Percentiles rank a stretch among this genome's conserved stretches.
Conservation (phyloP, 805 yeast species). For the Lachancea kluyveri region DNA sequence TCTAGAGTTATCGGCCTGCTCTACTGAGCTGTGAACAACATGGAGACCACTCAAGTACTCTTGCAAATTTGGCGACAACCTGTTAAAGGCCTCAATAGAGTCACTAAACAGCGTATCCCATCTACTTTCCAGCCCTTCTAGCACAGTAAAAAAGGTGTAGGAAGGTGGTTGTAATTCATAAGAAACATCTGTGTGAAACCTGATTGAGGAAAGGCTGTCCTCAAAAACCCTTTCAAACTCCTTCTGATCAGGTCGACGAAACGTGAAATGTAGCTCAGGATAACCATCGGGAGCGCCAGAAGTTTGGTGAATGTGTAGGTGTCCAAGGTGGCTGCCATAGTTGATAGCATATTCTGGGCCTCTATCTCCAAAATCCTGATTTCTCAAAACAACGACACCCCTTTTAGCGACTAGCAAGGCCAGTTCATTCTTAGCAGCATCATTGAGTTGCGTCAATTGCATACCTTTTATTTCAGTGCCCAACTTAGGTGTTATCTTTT, state of each 20-base stretch:
- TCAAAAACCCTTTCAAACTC: constrained; percentile 28
- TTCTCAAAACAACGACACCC: constrained; percentile 61
- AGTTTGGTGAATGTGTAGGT: constrained; percentile 67
- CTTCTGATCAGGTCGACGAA: constrained; percentile 38
- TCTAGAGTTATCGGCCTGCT: constrained; percentile 57
- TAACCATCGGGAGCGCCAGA: constrained; percentile 58
- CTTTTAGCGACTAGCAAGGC: constrained; percentile 63
- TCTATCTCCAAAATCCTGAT: constrained; percentile 56
- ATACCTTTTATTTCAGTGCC: constrained; percentile 60
- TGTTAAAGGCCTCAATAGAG: constrained; percentile 59
- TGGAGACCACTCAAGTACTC: constrained; percentile 53
- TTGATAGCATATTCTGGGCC: constrained; percentile 44
- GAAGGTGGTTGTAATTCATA: constrained; percentile 73
- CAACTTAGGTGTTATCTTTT: constrained; percentile 58
- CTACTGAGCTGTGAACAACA: constrained; percentile 64
- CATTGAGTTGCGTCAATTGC: constrained; percentile 49
- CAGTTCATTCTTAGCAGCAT: constrained; percentile 58
- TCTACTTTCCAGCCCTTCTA: constrained; percentile 57
- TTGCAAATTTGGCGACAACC: constrained; percentile 62
- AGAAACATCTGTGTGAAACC: constrained; percentile 72
- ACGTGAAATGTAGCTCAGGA: constrained; percentile 59
- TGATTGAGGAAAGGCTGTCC: constrained; percentile 18
- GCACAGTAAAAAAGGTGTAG: constrained; percentile 56
- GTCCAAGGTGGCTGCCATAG: constrained; percentile 61
- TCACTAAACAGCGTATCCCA: constrained; percentile 82